Evolutionary conservation across 2,329 filamentous ascomycete genomes (phyloP).

Genomic region (Myriosclerotinia scirpicola): DNA sequence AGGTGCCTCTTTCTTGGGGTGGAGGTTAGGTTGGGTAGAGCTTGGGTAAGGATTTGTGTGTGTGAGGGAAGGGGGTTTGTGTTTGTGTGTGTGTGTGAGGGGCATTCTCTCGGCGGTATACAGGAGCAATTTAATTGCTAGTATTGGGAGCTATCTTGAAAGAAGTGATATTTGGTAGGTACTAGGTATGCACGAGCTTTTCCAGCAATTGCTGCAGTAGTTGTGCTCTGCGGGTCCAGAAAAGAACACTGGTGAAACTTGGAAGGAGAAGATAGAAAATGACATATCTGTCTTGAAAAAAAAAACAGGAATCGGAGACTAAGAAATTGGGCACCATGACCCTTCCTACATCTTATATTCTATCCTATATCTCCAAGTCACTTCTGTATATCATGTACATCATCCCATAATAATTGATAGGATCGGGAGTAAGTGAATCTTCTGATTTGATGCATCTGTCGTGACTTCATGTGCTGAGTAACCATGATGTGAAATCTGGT

Average conservation of each 20-base stretch:
- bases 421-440: slow-evolving; percentile 7
- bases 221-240: neutral
- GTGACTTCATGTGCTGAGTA: slow-evolving; percentile 20
- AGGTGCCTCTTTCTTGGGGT: slow-evolving; percentile 25
- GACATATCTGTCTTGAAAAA: neutral
- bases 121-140: neutral
- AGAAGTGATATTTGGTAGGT: neutral
- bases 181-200: neutral
- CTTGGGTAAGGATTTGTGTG: neutral
- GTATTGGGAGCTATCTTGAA: neutral
- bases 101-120: too few species aligned
- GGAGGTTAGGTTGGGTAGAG: neutral
- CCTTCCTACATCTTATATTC: neutral
- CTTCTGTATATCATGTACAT: slow-evolving; percentile 6
- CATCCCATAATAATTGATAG: slow-evolving; percentile 5
- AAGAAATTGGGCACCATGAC: neutral
- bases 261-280: neutral
- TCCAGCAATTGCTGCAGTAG: neutral
- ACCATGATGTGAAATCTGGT: slow-evolving; percentile 6
- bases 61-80: too few species aligned
- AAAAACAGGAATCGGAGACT: neutral
- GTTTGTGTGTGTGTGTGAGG: too few species aligned
- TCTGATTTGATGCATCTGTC: slow-evolving; percentile 20
- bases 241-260: neutral
- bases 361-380: neutral